Percentiles rank a stretch among this genome's conserved stretches.
phyloP scores from a whole-genome alignment of 148 eudicot genomes.

The Euryodendron excelsum region DNA sequence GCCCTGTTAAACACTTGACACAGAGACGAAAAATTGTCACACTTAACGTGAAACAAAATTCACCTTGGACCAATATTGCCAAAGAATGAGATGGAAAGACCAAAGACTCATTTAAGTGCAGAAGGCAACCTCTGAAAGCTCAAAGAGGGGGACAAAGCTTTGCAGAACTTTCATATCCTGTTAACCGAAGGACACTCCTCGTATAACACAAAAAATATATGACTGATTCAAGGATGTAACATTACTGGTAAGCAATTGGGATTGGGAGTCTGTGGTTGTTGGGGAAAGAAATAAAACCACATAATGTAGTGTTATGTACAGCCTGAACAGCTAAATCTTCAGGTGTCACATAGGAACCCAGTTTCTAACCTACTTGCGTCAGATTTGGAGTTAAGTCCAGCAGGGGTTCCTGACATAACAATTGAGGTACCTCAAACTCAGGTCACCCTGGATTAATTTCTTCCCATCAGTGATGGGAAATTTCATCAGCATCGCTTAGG shows the following conservation, averaged over 20 bases:
- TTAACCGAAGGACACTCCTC: background rate
- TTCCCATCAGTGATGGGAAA: background rate
- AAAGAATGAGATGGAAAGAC: background rate
- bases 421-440: background rate
- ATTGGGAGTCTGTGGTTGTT: background rate
- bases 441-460: background rate
- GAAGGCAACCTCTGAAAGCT: background rate
- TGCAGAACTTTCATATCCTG: background rate
- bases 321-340: background rate
- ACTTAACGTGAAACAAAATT: background rate
- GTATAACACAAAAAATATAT: background rate
- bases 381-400: background rate
- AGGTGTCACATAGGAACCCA: background rate
- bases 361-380: background rate
- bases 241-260: background rate
- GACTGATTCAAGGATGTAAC: background rate
- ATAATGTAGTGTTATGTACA: background rate
- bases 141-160: background rate
- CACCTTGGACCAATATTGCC: background rate
- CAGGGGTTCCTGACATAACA: background rate
- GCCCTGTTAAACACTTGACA: background rate
- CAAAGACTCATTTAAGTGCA: conserved; percentile 2
- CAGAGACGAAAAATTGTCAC: background rate
- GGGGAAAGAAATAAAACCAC: background rate
- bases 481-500: background rate